Percentiles rank a stretch among this genome's conserved stretches.
phyloP scores from a whole-genome alignment of 805 yeast genomes.

The Metahyphopichia silvanorum region DNA sequence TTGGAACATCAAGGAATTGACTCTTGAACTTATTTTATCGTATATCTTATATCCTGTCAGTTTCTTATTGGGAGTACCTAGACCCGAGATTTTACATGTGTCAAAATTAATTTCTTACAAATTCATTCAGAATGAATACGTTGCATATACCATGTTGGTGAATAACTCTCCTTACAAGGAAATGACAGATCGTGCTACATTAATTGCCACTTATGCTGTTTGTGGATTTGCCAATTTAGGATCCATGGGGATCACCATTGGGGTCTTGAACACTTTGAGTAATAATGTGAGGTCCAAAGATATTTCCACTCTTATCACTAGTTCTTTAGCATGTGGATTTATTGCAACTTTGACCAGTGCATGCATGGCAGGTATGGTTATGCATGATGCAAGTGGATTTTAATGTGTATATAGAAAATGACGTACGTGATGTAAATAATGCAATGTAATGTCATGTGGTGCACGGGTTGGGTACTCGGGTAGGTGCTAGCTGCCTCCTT shows the following conservation, averaged over 20 bases:
- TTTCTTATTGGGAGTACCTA: conserved; percentile 55
- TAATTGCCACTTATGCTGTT: conserved; percentile 58
- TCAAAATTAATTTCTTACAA: conserved; percentile 53
- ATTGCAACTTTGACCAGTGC: conserved; percentile 55
- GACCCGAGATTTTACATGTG: conserved; percentile 47
- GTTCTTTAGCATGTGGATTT: conserved; percentile 52
- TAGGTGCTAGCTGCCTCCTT: too few species aligned
- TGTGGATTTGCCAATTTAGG: conserved; percentile 66
- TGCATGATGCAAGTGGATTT: conserved; percentile 42
- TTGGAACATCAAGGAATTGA: conserved; percentile 54
- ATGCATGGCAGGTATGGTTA: conserved; percentile 61
- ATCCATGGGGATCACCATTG: conserved; percentile 57
- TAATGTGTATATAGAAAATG: too few species aligned
- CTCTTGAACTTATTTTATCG: conserved; percentile 54
- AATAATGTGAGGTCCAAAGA: conserved; percentile 46
- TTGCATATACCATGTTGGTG: conserved; percentile 45
- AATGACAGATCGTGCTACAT: conserved; percentile 48
- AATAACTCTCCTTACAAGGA: conserved; percentile 41
- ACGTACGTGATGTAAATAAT: too few species aligned
- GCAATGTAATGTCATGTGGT: too few species aligned
- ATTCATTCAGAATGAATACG: conserved; percentile 61
- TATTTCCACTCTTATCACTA: conserved; percentile 42
- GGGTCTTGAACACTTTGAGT: conserved; percentile 56
- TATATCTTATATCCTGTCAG: conserved; percentile 60
- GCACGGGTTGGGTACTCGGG: too few species aligned